Conservation (phyloP, 2,329 filamentous ascomycete species). For the Biscogniauxia marginata region DNA sequence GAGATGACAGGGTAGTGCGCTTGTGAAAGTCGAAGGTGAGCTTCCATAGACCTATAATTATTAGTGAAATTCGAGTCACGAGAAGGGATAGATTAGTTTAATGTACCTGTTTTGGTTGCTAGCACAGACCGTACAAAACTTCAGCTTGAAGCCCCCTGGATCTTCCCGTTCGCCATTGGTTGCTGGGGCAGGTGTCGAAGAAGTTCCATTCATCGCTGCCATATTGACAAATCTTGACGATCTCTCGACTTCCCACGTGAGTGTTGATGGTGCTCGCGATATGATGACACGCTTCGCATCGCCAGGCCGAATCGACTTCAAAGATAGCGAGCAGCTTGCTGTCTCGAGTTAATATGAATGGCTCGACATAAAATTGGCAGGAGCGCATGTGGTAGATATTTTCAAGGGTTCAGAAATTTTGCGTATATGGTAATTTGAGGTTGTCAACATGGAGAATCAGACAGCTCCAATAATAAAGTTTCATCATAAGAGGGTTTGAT, state of each 20-base stretch:
- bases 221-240: conserved; percentile 11
- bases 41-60: conserved; percentile 81
- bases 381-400: not conserved
- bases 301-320: not conserved
- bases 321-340: not conserved
- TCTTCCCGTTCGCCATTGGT: conserved; percentile 49
- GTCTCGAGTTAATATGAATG: not conserved
- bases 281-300: not conserved
- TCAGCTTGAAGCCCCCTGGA: conserved; percentile 75
- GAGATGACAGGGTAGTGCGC: conserved; percentile 94
- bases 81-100: not conserved
- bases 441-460: conserved; percentile 65
- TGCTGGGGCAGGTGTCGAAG: conserved; percentile 29
- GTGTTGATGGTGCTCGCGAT: conserved; percentile 7
- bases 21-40: conserved; percentile 86
- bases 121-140: conserved; percentile 98
- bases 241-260: conserved; percentile 13
- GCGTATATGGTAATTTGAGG: conserved; percentile 58
- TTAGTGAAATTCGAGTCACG: conserved; percentile 12
- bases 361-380: not conserved
- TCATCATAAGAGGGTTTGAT: conserved; percentile 36
- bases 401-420: conserved; percentile 39
- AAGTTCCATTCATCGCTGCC: conserved; percentile 44
- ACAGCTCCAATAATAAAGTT: conserved; percentile 75
- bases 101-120: conserved; percentile 92